A percentile compares a stretch with the other conserved stretches of the same genome.
phyloP scores from a whole-genome alignment of 139 green algal genomes.

The Chlamydomonas asymmetrica region DNA sequence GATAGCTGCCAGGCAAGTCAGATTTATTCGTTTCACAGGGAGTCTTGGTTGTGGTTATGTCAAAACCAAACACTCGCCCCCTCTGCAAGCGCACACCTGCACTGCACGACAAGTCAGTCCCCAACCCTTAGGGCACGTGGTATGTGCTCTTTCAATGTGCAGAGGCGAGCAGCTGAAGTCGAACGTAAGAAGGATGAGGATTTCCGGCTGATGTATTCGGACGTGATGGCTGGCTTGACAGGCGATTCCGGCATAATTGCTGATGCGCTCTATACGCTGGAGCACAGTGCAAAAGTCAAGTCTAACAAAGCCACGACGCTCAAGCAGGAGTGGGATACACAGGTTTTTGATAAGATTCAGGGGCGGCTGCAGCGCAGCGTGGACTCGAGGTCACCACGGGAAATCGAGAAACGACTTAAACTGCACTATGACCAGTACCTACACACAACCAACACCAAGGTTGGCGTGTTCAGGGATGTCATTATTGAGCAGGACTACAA shows the following conservation, averaged over 20 bases:
- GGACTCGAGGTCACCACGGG: constrained; percentile 8
- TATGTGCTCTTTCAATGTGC: too few species aligned
- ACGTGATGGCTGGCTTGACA: constrained; percentile 8
- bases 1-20: too few species aligned
- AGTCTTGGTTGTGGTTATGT: too few species aligned
- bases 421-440: constrained; percentile 48
- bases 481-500: constrained; percentile 67
- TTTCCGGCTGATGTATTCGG: too few species aligned
- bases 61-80: too few species aligned
- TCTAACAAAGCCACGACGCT: constrained; percentile 33
- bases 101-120: too few species aligned
- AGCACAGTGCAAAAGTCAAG: constrained; percentile 8
- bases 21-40: too few species aligned
- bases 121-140: too few species aligned
- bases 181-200: too few species aligned
- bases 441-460: constrained; percentile 56
- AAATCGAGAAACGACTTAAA: constrained; percentile 33
- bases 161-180: too few species aligned
- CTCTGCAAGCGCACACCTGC: too few species aligned
- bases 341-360: constrained; percentile 55
- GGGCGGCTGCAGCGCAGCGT: constrained; percentile 26
- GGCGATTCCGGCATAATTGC: neutral
- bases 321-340: constrained; percentile 38
- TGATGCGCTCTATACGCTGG: constrained; percentile 11
- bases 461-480: constrained; percentile 61